Percentiles rank a stretch among this genome's conserved stretches.
phyloP scores from a whole-genome alignment of 306 rosid genomes.

The Quercus mongolica region DNA sequence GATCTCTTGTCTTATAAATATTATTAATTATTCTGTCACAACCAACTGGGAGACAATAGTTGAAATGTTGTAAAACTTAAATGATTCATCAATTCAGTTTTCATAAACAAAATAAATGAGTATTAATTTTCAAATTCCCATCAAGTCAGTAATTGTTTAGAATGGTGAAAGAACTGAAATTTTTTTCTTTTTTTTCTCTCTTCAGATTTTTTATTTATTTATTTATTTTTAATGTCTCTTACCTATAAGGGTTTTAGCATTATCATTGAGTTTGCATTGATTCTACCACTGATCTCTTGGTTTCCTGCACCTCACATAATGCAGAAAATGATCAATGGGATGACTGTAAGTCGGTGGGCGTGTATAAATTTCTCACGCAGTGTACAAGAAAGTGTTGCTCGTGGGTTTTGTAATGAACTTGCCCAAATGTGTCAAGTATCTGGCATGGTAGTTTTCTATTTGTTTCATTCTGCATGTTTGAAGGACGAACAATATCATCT shows the following conservation, averaged over 20 bases:
- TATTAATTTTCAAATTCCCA: neutral
- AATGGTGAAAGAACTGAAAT: neutral
- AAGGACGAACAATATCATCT: neutral
- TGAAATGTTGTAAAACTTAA: neutral
- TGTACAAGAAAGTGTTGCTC: constrained; percentile 86
- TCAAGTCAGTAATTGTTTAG: neutral
- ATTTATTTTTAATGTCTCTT: neutral
- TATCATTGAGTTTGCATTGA: neutral
- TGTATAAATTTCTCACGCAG: constrained; percentile 90
- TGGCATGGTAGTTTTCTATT: constrained; percentile 72
- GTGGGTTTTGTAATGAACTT: constrained; percentile 80
- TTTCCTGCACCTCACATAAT: constrained; percentile 16
- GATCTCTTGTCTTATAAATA: neutral
- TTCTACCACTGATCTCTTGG: constrained; percentile 18
- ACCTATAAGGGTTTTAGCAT: neutral
- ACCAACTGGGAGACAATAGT: neutral
- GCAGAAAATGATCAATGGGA: constrained; percentile 98
- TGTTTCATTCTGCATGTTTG: constrained; percentile 11
- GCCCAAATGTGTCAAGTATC: constrained; percentile 98
- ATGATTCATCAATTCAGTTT: neutral
- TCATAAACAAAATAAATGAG: neutral
- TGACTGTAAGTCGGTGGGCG: constrained; percentile 95
- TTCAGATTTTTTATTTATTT: neutral
- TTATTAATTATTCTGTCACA: neutral
- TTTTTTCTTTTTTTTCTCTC: neutral